phyloP scores from a whole-genome alignment of 202 grass and related monocot species.

The Zizania palustris region DNA sequence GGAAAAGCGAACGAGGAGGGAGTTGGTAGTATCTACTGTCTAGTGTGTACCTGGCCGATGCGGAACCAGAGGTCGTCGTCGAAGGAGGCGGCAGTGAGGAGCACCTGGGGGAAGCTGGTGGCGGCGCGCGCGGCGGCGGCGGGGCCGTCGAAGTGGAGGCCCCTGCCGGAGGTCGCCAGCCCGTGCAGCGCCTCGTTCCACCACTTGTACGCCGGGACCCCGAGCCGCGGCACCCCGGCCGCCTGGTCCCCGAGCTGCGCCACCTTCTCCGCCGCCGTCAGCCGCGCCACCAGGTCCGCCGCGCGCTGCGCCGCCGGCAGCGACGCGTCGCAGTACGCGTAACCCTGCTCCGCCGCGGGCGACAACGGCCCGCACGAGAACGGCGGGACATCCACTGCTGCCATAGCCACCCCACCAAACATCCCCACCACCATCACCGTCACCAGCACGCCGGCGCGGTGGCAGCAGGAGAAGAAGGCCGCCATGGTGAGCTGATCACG shows the following conservation, averaged over 20 bases:
- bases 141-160: conserved; percentile 52
- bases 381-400: conserved; percentile 21
- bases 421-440: background rate
- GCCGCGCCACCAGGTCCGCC: conserved; percentile 51
- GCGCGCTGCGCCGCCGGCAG: conserved; percentile 41
- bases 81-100: conserved; percentile 73
- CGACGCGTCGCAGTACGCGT: conserved; percentile 52
- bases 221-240: conserved; percentile 50
- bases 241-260: conserved; percentile 61
- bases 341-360: background rate
- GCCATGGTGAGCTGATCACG: conserved; percentile 1
- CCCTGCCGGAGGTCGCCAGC: conserved; percentile 59
- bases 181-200: conserved; percentile 78
- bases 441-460: background rate
- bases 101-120: conserved; percentile 85
- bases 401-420: too few relatives aligned
- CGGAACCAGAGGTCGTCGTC: conserved; percentile 64
- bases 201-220: conserved; percentile 66
- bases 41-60: conserved; percentile 66
- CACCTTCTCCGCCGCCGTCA: conserved; percentile 60
- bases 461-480: background rate
- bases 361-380: conserved; percentile 48
- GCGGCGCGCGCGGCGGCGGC: conserved; percentile 48
- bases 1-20: too few relatives aligned
- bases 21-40: too few relatives aligned